Conservation (phyloP, 1,139 yeast genomes). For the Insectozyma bohioensis region DNA sequence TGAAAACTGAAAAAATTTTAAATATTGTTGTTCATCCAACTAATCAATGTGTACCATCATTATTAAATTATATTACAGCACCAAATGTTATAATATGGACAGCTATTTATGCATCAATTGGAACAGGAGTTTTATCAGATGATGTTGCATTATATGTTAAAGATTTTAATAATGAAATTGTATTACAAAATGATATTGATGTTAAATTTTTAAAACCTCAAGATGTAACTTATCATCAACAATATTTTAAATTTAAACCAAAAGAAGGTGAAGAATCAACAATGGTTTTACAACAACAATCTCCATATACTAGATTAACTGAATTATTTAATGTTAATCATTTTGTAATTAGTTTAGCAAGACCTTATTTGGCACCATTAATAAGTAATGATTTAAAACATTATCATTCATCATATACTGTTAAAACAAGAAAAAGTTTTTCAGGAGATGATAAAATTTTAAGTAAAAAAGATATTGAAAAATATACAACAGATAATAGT, state of each 20-base stretch:
- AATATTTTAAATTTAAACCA: slow-evolving; percentile 28
- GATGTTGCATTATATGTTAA: slow-evolving; percentile 68
- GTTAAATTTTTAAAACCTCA: slow-evolving; percentile 45
- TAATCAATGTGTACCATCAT: slow-evolving; percentile 65
- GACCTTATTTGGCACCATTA: slow-evolving; percentile 91
- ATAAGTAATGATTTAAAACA: slow-evolving; percentile 81
- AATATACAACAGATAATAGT: slow-evolving; percentile 30
- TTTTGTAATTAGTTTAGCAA: slow-evolving; percentile 82
- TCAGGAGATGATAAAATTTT: slow-evolving; percentile 9
- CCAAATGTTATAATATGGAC: slow-evolving; percentile 94
- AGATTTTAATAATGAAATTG: slow-evolving; percentile 60
- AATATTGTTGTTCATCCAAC: slow-evolving; percentile 92
- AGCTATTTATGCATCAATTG: slow-evolving; percentile 73
- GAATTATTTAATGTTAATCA: slow-evolving; percentile 94
- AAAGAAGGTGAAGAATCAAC: slow-evolving; percentile 21
- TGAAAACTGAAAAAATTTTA: slow-evolving; percentile 77
- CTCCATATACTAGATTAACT: slow-evolving; percentile 84
- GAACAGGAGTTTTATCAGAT: slow-evolving; percentile 63
- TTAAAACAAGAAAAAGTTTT: slow-evolving; percentile 18
- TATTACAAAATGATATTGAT: slow-evolving; percentile 33
- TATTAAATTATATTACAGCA: slow-evolving; percentile 86
- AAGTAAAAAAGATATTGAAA: slow-evolving; percentile 19
- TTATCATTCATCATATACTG: slow-evolving; percentile 36
- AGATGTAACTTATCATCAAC: slow-evolving; percentile 46
- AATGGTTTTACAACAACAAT: slow-evolving; percentile 29